Evolutionary conservation across 2,329 filamentous ascomycete species (phyloP), one percentile per base, ranked within the genome.

Genomic region (Nothophoma quercina): DNA sequence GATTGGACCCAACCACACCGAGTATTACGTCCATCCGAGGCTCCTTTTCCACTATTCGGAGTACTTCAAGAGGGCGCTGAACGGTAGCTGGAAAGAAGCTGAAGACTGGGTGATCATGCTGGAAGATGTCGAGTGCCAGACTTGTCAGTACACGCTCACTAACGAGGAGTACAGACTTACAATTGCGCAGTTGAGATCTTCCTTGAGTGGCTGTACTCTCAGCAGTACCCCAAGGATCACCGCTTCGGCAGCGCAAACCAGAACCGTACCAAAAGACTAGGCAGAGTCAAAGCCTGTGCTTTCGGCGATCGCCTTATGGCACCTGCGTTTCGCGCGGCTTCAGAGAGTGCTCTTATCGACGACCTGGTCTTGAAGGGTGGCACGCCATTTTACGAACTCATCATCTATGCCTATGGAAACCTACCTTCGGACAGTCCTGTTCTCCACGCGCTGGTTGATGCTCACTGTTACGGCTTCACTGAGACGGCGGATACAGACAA

Each of bases 41-140:
- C 39, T 63, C 1, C 42, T 68, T 7, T 15, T 22, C 1, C 33
- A 64, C 12, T 54, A 63, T 38, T 63, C 58, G 1, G 55, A 51
- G 4, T 64, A 59, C 52, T 65, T 67, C 51, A 29, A 55, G 5
- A 50, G 50, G 13, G 57, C 58, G 1, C 22, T 64, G 7, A 49
- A 40, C 7, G 51, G 52, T 9, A 18, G n/a, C 1, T 62, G 60
- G 55, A 54, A 43, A 18, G 62, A 62, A 30, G 52, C 55, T 2
- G 26, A 52, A n/a, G 44, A 60, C 7, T 32, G 54, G 7, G 21
- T 23, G 2, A 43, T 64, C 6, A 33, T 3, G 28, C 26, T 64
- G 2, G 32, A 58, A 2, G 56, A 62, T 30, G 50, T 63, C 8
- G 53, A 63, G 1, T 41, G 46, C 19, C 9, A 16, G 2, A 44